Percentiles rank a stretch among this genome's conserved stretches.
Evolutionary conservation across 352 stramenopile species (phyloP).

Genomic region (Phytophthora citricola): DNA sequence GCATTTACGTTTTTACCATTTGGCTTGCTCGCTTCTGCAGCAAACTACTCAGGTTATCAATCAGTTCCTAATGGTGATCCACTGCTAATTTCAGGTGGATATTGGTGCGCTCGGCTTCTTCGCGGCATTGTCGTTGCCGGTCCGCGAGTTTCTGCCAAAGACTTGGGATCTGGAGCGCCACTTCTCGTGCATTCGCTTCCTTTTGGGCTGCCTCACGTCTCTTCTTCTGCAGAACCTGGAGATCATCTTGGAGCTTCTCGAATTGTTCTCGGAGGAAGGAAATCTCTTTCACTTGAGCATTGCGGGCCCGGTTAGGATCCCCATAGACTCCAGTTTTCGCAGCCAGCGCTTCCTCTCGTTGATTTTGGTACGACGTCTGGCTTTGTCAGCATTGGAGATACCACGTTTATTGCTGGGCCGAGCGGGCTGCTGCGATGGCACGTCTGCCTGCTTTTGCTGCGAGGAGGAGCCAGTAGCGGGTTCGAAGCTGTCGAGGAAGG

Average conservation of each 20-base stretch:
- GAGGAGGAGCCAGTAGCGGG: neutral
- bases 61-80: constrained; percentile 44
- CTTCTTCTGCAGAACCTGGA: constrained; percentile 13
- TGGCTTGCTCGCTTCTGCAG: constrained; percentile 28
- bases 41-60: constrained; percentile 33
- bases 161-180: neutral
- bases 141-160: constrained; percentile 38
- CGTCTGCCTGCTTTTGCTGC: neutral
- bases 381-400: constrained; percentile 1
- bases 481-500: constrained; percentile 31
- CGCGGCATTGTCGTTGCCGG: constrained; percentile 17
- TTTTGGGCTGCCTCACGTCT: neutral
- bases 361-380: constrained; percentile 3
- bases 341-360: constrained; percentile 11
- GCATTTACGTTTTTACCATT: constrained; percentile 8
- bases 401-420: neutral
- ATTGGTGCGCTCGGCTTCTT: constrained; percentile 29
- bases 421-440: neutral
- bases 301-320: constrained; percentile 38
- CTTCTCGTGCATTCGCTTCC: neutral
- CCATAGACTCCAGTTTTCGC: constrained; percentile 16
- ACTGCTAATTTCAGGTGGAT: constrained; percentile 35
- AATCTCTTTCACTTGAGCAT: constrained; percentile 32
- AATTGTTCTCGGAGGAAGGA: constrained; percentile 41
- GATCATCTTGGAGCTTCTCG: constrained; percentile 34